Evolutionary conservation across 805 yeast genomes (phyloP), one percentile per base, ranked within the genome.

Genomic region (Lipomyces lipofer): DNA sequence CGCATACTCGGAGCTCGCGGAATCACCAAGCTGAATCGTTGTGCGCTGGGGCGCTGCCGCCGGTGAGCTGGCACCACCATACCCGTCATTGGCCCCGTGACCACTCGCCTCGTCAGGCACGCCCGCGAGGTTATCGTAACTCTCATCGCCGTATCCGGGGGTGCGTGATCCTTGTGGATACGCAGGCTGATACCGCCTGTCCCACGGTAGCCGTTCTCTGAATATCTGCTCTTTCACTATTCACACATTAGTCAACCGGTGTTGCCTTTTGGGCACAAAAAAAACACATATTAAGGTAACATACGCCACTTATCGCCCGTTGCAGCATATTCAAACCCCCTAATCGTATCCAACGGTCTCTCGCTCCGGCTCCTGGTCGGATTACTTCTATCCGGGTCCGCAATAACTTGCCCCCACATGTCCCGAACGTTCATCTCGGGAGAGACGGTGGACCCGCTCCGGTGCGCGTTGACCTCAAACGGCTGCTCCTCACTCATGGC

Each of bases 401-500:
- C 68, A 65, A 94, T 94, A 5, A 85, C 82, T 55, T 80, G 80
- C 19, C 99, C 99, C 70, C 91, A 92, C 40, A 88, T 83, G 69
- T 94, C 99, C 63, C 80, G 81, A 64, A 83, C 67, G 27, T 83
- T 83, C 39, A 75, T 76, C 44, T 79, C 75, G 27, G 79, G 82
- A 38, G 82, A 78, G 56, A 72, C 62, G n/a, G 67, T 53, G 78
- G 69, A 74, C 69, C 69, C 66, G 65, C 67, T 60, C 63, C 66
- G 56, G 52, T 70, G 73, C 30, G 72, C 75, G 33, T 76, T 74
- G 67, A 80, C 81, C 72, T 94, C 96, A 69, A 88, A 94, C 7
- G 99, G 99, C 75, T 94, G 98, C 7, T 86, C 92, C 71, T 92
- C 98, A 67, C 86, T 90, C 43, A 94, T 95, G 2, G 99, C 99